phyloP scores from a whole-genome alignment of 2,329 filamentous ascomycete species.

The Teratosphaeria nubilosa region DNA sequence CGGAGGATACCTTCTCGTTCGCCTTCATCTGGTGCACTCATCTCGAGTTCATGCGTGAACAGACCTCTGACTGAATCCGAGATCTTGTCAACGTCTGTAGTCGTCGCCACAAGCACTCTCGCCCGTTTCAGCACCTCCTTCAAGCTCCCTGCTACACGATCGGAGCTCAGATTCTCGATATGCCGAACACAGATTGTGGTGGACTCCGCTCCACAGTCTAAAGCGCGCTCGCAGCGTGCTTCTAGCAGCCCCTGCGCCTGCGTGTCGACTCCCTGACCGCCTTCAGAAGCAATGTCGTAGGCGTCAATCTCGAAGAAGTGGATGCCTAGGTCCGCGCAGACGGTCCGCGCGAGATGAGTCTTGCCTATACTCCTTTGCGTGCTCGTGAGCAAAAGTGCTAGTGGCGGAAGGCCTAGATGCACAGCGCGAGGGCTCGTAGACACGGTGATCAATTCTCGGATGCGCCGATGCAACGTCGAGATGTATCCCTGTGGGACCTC shows the following conservation, averaged over 20 bases:
- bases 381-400: conserved; percentile 80
- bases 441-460: conserved; percentile 77
- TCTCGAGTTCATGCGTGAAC: conserved; percentile 92
- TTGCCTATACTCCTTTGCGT: conserved; percentile 93
- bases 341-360: conserved; percentile 61
- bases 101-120: conserved; percentile 82
- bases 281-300: conserved; percentile 90
- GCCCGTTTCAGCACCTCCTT: conserved; percentile 72
- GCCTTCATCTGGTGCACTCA: conserved; percentile 82
- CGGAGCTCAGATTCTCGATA: conserved; percentile 80
- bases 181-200: conserved; percentile 82
- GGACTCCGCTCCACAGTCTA: conserved; percentile 74
- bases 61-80: conserved; percentile 80
- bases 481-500: conserved; percentile 34
- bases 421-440: conserved; percentile 82
- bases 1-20: conserved; percentile 82
- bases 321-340: conserved; percentile 79
- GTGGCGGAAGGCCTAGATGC: conserved; percentile 74
- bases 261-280: conserved; percentile 76
- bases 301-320: conserved; percentile 84
- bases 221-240: conserved; percentile 75
- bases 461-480: conserved; percentile 45
- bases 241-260: conserved; percentile 89
- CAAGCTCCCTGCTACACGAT: conserved; percentile 76
- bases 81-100: conserved; percentile 89